Percentiles rank a stretch among this genome's conserved stretches.
Conservation (phyloP, 106 monocot species). For the Phalaenopsis equestris region DNA sequence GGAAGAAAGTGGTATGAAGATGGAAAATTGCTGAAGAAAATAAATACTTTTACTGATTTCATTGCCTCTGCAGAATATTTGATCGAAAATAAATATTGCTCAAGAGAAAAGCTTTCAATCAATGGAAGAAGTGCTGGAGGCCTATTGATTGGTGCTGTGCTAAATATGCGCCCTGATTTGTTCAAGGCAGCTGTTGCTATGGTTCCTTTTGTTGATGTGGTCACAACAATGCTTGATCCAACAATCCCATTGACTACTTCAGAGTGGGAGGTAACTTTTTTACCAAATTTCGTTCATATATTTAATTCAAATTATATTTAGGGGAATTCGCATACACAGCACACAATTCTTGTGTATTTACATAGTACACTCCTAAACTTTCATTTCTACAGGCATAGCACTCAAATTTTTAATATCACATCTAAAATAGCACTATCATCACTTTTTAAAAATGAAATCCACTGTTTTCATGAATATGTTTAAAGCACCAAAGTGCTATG, state of each 20-base stretch:
- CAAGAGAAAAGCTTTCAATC: conserved; percentile 82
- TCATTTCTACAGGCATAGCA: too few species aligned
- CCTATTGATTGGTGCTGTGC: conserved; percentile 82
- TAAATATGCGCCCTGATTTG: conserved; percentile 96
- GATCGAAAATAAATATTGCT: conserved; percentile 71
- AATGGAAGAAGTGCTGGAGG: conserved; percentile 96
- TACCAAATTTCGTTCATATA: conserved; percentile 1
- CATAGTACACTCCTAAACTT: too few species aligned
- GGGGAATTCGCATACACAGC: too few species aligned
- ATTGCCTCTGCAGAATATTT: conserved; percentile 89
- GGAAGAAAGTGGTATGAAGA: conserved; percentile 88
- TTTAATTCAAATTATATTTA: too few species aligned
- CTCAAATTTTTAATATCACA: too few species aligned
- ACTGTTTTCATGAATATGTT: too few species aligned
- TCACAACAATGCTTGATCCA: conserved; percentile 98
- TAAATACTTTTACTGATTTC: conserved; percentile 85
- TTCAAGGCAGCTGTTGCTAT: conserved; percentile 85
- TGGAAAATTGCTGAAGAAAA: conserved; percentile 73
- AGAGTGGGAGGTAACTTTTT: conserved; percentile 79
- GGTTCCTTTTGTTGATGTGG: conserved; percentile 93
- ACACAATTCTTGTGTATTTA: too few species aligned
- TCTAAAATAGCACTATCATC: too few species aligned
- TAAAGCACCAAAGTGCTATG: too few species aligned
- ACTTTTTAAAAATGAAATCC: too few species aligned
- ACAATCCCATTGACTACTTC: conserved; percentile 89